Percentiles rank a stretch among this genome's conserved stretches.
phyloP scores from a whole-genome alignment of 192 early-diverging fungal genomes.

The Chytriomyces confervae region DNA sequence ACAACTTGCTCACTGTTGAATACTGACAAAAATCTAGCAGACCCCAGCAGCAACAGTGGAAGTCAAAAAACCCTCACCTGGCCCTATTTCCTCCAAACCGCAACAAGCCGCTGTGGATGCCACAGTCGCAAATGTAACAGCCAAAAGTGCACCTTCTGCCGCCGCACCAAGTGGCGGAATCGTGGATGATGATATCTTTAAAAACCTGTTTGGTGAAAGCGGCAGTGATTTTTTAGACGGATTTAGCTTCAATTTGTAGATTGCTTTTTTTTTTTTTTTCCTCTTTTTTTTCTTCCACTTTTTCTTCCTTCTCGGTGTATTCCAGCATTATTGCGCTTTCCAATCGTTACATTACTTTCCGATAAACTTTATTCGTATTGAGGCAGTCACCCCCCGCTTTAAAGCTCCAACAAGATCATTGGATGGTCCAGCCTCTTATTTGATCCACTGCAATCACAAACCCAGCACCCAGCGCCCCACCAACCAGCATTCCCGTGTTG shows the following conservation, averaged over 20 bases:
- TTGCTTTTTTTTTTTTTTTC: background rate
- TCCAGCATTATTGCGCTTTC: background rate
- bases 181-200: background rate
- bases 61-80: too few species aligned
- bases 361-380: too few species aligned
- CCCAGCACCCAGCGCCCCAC: slow-evolving; percentile 32
- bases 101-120: background rate
- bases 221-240: background rate
- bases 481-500: slow-evolving; percentile 13
- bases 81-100: background rate
- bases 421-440: background rate
- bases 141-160: background rate
- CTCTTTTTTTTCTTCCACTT: background rate
- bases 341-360: too few species aligned
- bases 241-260: background rate
- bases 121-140: background rate
- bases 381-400: too few species aligned
- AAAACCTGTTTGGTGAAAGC: background rate
- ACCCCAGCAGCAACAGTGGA: too few species aligned
- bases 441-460: slow-evolving; percentile 22
- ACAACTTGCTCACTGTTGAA: too few species aligned
- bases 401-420: background rate
- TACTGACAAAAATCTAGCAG: too few species aligned
- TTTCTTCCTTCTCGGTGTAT: background rate
- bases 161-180: background rate